Base-by-base conservation (phyloP, 495 filamentous ascomycete species). In the Melanomma pulvis-pyrius region DNA sequence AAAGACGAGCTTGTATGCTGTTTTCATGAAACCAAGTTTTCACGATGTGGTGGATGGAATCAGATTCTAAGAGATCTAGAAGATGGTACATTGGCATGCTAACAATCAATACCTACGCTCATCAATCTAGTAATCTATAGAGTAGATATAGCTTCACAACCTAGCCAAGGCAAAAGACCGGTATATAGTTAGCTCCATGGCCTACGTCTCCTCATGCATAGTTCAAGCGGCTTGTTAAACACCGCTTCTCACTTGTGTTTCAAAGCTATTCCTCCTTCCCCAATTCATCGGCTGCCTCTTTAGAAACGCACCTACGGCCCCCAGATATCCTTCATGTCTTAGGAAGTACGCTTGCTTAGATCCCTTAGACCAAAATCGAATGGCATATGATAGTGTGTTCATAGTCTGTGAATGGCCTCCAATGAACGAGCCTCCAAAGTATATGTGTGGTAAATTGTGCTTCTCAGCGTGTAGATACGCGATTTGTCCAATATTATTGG, bases 401-500 rank as follows among this genome's bases (percentile, higher is more conserved):
- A 98, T 98, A 17, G 94, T 98, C 76, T 98, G 96, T 12, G 87
- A 86, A 76, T 98, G 94, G 47, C 94, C 93, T 15, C 96, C 89
- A 74, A 98, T 98, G 77, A 98, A 98, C 9, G 89, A 92, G 32
- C 94, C 94, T 13, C 94, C 94, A 72, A 98, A 98, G 77, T 98
- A 98, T 59, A 98, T 98, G 74, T 92, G 88, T 56, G 90, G 89
- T 21, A 97, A 82, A 51, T 85, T 82, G 75, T 98, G 92, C 72
- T 96, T 94, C 71, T 96, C 91, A 30, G 91, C 93, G 72, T 97
- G 92, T 24, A 98, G 81, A 75, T 96, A 97, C 39, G 94, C 91
- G 65, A 98, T 96, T 81, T 98, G 94, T 13, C 94, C 94, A 59
- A 98, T 97, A 77, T 98, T 98, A 78, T 98, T 98, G 76, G 91